Evolutionary conservation across 495 filamentous ascomycete species (phyloP).

Genomic region (Pseudotulostoma volvatum): DNA sequence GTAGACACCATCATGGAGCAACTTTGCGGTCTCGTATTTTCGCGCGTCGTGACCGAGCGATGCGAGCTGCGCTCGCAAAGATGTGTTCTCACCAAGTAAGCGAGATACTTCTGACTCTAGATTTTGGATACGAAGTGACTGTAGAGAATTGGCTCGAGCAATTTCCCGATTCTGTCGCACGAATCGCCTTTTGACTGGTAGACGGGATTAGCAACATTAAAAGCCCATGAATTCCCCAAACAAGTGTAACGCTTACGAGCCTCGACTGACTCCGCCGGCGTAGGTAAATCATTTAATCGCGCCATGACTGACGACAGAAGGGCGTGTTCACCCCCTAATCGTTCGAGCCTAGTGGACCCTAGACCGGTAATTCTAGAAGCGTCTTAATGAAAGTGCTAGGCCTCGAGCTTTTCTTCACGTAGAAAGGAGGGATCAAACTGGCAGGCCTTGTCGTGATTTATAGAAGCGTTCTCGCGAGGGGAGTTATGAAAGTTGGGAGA

Average conservation of each 20-base stretch:
- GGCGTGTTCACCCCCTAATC: not conserved
- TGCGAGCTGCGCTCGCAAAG: constrained; percentile 62
- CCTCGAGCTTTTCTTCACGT: no score
- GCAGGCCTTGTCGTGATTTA: not conserved
- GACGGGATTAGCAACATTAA: constrained; percentile 3
- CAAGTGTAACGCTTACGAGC: constrained; percentile 39
- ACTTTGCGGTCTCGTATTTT: constrained; percentile 24
- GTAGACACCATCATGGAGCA: constrained; percentile 36
- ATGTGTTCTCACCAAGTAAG: constrained; percentile 73
- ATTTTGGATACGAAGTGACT: constrained; percentile 73
- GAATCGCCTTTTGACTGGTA: constrained; percentile 65
- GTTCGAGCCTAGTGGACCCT: no score
- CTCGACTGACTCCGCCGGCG: constrained; percentile 59
- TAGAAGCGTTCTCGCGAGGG: not conserved
- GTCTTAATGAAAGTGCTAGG: no score
- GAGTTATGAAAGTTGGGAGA: no score
- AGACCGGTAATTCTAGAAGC: no score
- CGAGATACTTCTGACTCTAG: constrained; percentile 75
- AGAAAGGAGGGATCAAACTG: not conserved
- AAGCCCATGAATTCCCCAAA: not conserved
- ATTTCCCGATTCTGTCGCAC: constrained; percentile 91
- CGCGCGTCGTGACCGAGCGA: constrained; percentile 55
- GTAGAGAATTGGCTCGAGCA: constrained; percentile 74
- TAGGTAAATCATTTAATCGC: constrained; percentile 67
- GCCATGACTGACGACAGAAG: constrained; percentile 50